A percentile compares a stretch with the other conserved stretches of the same genome.
phyloP scores from a whole-genome alignment of 768 basidiomycete species.

The Rhodotorula sphaerocarpa region DNA sequence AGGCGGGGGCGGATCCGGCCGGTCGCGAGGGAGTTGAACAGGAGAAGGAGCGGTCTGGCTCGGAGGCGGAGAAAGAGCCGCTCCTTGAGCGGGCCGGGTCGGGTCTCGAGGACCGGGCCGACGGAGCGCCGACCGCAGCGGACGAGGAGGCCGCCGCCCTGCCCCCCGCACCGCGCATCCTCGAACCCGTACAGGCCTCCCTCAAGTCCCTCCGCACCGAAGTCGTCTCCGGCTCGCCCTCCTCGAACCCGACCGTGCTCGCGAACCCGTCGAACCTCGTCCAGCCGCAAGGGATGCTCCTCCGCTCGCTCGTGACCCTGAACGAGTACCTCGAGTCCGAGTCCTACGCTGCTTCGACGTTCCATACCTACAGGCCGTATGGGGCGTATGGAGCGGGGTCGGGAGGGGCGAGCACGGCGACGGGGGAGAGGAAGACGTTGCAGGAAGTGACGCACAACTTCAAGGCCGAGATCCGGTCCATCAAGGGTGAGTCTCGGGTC shows the following conservation, averaged over 20 bases:
- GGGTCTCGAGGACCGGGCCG: neutral
- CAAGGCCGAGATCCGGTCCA: constrained; percentile 23
- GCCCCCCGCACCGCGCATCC: neutral
- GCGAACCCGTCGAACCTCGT: constrained; percentile 29
- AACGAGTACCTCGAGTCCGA: constrained; percentile 29
- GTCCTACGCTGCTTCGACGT: constrained; percentile 4
- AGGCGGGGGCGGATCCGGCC: neutral
- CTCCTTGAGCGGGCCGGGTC: neutral
- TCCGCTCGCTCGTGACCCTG: constrained; percentile 25
- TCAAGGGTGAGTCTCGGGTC: constrained; percentile 25
- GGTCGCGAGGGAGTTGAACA: too few relatives aligned
- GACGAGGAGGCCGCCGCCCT: neutral
- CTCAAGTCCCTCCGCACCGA: neutral
- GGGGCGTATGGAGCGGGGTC: neutral
- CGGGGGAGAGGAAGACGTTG: constrained; percentile 17
- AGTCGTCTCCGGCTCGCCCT: neutral
- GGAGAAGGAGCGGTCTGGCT: neutral
- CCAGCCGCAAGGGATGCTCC: constrained; percentile 20
- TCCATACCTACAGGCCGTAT: constrained; percentile 16
- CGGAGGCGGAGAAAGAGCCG: neutral
- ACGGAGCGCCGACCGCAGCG: neutral
- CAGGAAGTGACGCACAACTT: constrained; percentile 9
- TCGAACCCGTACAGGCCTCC: neutral
- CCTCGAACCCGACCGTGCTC: neutral
- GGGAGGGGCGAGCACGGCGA: neutral